These are phyloP conservation scores for Taphrina wiesneri DNA, from an alignment of 1,139 yeast genomes.

Conservation along the genomic window DNA sequence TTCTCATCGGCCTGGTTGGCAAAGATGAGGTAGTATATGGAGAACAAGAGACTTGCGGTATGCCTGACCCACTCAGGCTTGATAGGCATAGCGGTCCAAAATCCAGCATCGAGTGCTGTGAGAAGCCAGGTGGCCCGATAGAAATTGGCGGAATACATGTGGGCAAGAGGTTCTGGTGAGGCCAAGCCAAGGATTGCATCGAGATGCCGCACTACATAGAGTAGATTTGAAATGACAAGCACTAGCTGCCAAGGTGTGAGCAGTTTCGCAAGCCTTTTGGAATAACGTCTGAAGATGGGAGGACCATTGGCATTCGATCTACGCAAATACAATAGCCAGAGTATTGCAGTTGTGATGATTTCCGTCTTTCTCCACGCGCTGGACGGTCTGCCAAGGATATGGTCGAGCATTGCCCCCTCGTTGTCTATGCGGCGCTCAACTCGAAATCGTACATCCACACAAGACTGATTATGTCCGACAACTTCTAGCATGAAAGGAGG, in stretches of 20 bases:
- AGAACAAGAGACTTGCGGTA: constrained; percentile 40
- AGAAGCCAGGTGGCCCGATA: constrained; percentile 42
- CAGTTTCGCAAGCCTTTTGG: constrained; percentile 36
- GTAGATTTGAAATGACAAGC: constrained; percentile 40
- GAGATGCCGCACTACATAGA: constrained; percentile 41
- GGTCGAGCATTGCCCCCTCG: constrained; percentile 45
- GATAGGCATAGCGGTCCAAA: constrained; percentile 43
- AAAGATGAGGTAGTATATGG: constrained; percentile 41
- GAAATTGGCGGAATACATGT: constrained; percentile 40
- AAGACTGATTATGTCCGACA: too few species aligned
- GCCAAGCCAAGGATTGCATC: constrained; percentile 41
- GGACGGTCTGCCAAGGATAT: constrained; percentile 42
- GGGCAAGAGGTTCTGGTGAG: constrained; percentile 42
- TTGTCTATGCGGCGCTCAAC: constrained; percentile 8
- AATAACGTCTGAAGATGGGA: constrained; percentile 33
- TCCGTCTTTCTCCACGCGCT: constrained; percentile 41
- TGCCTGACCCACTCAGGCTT: constrained; percentile 40
- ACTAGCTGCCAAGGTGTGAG: constrained; percentile 42
- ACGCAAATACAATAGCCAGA: constrained; percentile 40
- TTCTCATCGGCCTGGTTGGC: constrained; percentile 43
- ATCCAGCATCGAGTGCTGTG: constrained; percentile 43
- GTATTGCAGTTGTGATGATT: constrained; percentile 39
- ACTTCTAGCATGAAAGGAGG: too few species aligned
- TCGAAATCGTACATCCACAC: background rate
- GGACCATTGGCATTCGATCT: constrained; percentile 42